Conservation (phyloP, 176 grass and related monocot genomes). For the Ensete ventricosum region DNA sequence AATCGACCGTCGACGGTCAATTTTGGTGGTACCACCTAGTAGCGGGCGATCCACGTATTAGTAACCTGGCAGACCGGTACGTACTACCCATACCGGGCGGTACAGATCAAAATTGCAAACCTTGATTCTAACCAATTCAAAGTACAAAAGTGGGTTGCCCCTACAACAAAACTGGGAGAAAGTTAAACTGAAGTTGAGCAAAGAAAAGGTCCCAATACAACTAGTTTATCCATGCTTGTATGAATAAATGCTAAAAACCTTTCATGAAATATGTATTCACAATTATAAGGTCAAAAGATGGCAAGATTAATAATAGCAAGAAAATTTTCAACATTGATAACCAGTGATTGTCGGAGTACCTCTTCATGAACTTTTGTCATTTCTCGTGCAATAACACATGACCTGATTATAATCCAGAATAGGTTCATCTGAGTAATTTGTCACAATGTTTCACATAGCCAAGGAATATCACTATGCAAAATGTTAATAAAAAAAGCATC, state of each 20-base stretch:
- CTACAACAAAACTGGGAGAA: not conserved
- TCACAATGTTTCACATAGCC: not conserved
- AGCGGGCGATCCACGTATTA: no score
- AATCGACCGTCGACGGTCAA: no score
- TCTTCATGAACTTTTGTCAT: slow-evolving; percentile 99
- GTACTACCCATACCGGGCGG: no score
- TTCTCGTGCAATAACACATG: slow-evolving; percentile 92
- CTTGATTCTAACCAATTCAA: not conserved
- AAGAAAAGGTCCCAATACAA: not conserved
- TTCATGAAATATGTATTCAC: not conserved
- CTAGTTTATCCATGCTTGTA: not conserved
- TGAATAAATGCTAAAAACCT: not conserved
- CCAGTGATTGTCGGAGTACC: slow-evolving; percentile 27
- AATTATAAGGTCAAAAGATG: not conserved
- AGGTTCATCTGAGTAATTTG: not conserved
- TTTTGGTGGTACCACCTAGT: no score
- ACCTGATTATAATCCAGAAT: slow-evolving; percentile 30
- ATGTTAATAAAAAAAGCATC: not conserved
- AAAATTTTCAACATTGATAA: not conserved
- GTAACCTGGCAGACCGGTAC: no score
- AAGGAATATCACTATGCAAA: not conserved
- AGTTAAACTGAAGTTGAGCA: not conserved
- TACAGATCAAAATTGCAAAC: no score
- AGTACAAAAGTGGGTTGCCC: not conserved
- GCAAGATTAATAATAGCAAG: not conserved